phyloP scores from a whole-genome alignment of 2,329 filamentous ascomycete species.

The Dothiorella sarmentorum region DNA sequence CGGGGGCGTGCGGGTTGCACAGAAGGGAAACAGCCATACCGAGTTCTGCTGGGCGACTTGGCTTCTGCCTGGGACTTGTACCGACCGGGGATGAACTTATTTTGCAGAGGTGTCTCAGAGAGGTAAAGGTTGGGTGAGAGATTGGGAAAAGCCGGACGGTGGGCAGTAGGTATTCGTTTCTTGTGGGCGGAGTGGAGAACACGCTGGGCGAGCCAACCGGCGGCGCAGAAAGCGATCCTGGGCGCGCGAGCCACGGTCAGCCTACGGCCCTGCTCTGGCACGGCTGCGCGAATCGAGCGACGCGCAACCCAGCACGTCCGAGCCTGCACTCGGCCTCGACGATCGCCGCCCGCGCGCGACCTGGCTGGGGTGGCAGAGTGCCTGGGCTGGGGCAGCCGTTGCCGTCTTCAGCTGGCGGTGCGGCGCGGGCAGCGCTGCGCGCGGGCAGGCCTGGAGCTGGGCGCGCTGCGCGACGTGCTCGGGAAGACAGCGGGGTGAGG shows the following conservation, averaged over 20 bases:
- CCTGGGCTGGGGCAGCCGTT: not conserved
- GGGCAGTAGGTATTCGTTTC: constrained; percentile 32
- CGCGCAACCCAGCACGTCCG: constrained; percentile 13
- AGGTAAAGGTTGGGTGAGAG: constrained; percentile 37
- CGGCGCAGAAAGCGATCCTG: constrained; percentile 19
- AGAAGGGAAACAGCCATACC: constrained; percentile 16
- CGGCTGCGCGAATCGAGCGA: constrained; percentile 17
- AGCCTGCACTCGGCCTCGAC: constrained; percentile 6
- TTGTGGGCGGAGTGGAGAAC: constrained; percentile 18
- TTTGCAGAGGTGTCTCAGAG: constrained; percentile 35
- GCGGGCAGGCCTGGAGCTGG: constrained; percentile 5
- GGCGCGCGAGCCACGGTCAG: constrained; percentile 19
- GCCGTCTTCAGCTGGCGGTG: constrained; percentile 12
- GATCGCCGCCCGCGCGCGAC: not conserved
- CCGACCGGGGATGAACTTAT: constrained; percentile 21
- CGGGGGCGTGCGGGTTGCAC: constrained; percentile 16
- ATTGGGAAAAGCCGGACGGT: constrained; percentile 39
- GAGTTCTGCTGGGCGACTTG: constrained; percentile 18
- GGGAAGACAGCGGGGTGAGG: not conserved
- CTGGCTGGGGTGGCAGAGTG: not conserved
- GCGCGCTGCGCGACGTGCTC: constrained; percentile 9
- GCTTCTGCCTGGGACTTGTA: constrained; percentile 19
- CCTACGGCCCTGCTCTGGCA: constrained; percentile 15
- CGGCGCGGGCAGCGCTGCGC: constrained; percentile 9
- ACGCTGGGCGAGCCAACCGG: constrained; percentile 13